Percentiles rank a stretch among this genome's conserved stretches.
Conservation (phyloP, 1,284 basidiomycete genomes). For the Farysia itapuensis region DNA sequence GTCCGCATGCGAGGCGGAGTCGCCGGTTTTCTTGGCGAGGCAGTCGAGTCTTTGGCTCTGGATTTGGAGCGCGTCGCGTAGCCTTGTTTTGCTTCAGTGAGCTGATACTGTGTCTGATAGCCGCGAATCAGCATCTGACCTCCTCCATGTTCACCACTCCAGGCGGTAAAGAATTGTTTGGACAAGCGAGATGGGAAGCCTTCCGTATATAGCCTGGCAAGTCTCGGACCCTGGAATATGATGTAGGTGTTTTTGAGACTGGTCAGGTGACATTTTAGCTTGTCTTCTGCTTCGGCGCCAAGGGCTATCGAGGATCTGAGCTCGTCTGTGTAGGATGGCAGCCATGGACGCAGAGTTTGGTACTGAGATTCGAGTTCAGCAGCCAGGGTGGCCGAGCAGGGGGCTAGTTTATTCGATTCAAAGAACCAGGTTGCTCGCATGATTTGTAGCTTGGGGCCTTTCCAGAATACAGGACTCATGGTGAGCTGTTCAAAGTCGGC, state of each 20-base stretch:
- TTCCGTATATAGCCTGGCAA: constrained; percentile 61
- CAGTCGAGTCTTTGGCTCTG: not conserved
- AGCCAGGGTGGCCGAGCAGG: constrained; percentile 63
- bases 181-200: constrained; percentile 38
- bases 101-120: constrained; percentile 23
- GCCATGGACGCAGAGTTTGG: constrained; percentile 51
- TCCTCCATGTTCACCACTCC: constrained; percentile 44
- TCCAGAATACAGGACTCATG: constrained; percentile 65
- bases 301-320: constrained; percentile 62
- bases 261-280: constrained; percentile 63
- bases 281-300: constrained; percentile 64
- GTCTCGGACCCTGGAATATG: constrained; percentile 63
- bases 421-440: constrained; percentile 65
- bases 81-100: constrained; percentile 18
- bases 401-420: constrained; percentile 61
- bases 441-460: constrained; percentile 63
- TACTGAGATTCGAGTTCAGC: constrained; percentile 62
- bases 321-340: constrained; percentile 64
- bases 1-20: not conserved
- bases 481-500: constrained; percentile 35
- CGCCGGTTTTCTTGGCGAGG: not conserved
- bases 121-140: constrained; percentile 39
- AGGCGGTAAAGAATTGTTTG: constrained; percentile 48
- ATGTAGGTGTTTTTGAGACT: constrained; percentile 60
- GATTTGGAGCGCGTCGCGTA: not conserved